phyloP scores from a whole-genome alignment of 306 rosid genomes.

The Ammopiptanthus mongolicus region DNA sequence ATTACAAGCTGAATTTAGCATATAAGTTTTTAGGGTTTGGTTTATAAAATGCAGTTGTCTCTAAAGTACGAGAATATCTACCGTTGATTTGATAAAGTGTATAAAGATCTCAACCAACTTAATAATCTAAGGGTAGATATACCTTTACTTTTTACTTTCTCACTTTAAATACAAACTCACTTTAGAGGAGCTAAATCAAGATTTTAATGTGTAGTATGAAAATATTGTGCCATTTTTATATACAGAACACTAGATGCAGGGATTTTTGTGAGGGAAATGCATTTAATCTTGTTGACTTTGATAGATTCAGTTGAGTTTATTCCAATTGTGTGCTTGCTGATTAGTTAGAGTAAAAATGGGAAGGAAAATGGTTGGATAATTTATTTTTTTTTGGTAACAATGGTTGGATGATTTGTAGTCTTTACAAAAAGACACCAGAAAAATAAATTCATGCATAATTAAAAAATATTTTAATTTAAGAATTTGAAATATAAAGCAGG shows the following conservation, averaged over 20 bases:
- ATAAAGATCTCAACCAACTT: too few relatives aligned
- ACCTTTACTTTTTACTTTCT: too few relatives aligned
- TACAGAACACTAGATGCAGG: neutral
- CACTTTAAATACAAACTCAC: too few relatives aligned
- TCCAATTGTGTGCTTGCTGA: neutral
- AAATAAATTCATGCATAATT: neutral
- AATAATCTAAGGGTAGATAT: too few relatives aligned
- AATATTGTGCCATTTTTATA: neutral
- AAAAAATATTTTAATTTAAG: neutral
- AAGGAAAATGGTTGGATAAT: neutral
- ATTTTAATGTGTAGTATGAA: neutral
- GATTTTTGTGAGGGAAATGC: neutral
- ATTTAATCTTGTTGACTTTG: neutral
- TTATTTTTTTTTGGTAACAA: too few relatives aligned
- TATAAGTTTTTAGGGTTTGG: neutral
- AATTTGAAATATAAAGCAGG: constrained; percentile 1
- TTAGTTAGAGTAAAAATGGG: neutral
- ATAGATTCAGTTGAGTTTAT: neutral
- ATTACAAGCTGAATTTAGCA: neutral
- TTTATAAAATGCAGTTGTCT: too few relatives aligned
- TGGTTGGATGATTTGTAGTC: neutral
- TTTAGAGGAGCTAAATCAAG: too few relatives aligned
- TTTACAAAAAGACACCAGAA: neutral
- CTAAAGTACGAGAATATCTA: too few relatives aligned
- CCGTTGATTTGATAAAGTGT: too few relatives aligned